phyloP scores from a whole-genome alignment of 2,329 filamentous ascomycete species.

The Ascochyta rabiei region DNA sequence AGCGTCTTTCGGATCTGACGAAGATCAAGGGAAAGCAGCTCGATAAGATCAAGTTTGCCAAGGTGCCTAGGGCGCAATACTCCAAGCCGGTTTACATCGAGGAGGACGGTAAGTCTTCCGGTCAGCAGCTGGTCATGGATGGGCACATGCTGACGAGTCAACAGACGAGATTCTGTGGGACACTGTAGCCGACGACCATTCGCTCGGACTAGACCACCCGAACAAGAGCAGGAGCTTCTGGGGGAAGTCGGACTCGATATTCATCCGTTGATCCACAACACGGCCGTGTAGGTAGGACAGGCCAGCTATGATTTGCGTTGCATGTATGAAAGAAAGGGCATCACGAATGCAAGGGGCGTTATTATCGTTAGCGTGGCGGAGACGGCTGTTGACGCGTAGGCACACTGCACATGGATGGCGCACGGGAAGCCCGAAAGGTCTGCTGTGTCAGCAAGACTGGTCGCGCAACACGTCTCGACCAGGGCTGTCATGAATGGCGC shows the following conservation, averaged over 20 bases:
- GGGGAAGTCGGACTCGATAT: slow-evolving; percentile 67
- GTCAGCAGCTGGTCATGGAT: no score
- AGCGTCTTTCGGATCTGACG: slow-evolving; percentile 88
- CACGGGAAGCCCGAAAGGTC: slow-evolving; percentile 1
- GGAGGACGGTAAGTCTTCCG: slow-evolving; percentile 75
- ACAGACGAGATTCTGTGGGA: slow-evolving; percentile 56
- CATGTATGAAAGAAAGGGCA: slow-evolving; percentile 10
- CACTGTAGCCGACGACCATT: slow-evolving; percentile 49
- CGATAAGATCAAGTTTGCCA: slow-evolving; percentile 96
- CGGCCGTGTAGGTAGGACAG: slow-evolving; percentile 32
- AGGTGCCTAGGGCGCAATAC: slow-evolving; percentile 69
- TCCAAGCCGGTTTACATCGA: slow-evolving; percentile 77
- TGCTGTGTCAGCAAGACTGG: background rate
- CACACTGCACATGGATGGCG: background rate
- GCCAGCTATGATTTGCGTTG: slow-evolving; percentile 7
- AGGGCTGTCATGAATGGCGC: background rate
- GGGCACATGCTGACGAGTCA: slow-evolving; percentile 14
- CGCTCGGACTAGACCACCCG: slow-evolving; percentile 64
- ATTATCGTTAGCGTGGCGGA: slow-evolving; percentile 9
- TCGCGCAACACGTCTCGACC: background rate
- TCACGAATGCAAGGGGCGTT: slow-evolving; percentile 14
- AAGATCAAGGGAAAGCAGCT: slow-evolving; percentile 98
- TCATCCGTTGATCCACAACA: slow-evolving; percentile 56
- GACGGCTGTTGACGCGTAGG: background rate
- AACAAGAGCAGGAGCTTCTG: slow-evolving; percentile 66